phyloP scores from a whole-genome alignment of 1,284 basidiomycete genomes.

The Puccinia hordei region DNA sequence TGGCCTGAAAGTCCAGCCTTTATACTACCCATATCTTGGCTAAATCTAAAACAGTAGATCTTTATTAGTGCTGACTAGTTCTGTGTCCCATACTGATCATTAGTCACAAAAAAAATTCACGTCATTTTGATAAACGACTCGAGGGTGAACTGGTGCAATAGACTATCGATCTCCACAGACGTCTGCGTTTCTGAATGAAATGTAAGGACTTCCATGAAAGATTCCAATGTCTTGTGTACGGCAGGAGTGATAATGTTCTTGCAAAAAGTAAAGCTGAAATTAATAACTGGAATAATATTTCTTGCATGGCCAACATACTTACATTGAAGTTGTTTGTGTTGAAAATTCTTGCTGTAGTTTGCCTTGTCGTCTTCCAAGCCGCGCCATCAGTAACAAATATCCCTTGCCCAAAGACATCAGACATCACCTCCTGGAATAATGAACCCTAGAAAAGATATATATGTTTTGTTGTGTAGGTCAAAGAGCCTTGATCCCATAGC shows the following conservation, averaged over 20 bases:
- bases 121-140: constrained; percentile 51
- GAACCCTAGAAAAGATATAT: constrained; percentile 22
- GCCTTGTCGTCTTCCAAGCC: constrained; percentile 49
- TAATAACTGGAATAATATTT: background rate
- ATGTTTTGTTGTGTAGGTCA: background rate
- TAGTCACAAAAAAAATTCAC: constrained; percentile 9
- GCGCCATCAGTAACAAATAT: constrained; percentile 50
- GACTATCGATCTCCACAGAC: constrained; percentile 38
- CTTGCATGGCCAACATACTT: background rate
- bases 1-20: constrained; percentile 25
- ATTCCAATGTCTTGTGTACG: constrained; percentile 38
- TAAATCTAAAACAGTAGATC: constrained; percentile 25
- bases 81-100: background rate
- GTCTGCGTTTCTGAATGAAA: constrained; percentile 26
- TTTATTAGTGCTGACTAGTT: background rate
- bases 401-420: constrained; percentile 51
- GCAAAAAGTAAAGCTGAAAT: background rate
- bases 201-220: constrained; percentile 46
- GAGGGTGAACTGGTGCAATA: constrained; percentile 46
- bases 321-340: constrained; percentile 48
- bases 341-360: constrained; percentile 48
- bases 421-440: constrained; percentile 50
- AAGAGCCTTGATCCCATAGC: background rate
- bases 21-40: constrained; percentile 44
- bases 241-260: constrained; percentile 49